Evolutionary conservation across 768 basidiomycete genomes (phyloP), one percentile per base, ranked within the genome.

Genomic region (Tulasnella sp.): DNA sequence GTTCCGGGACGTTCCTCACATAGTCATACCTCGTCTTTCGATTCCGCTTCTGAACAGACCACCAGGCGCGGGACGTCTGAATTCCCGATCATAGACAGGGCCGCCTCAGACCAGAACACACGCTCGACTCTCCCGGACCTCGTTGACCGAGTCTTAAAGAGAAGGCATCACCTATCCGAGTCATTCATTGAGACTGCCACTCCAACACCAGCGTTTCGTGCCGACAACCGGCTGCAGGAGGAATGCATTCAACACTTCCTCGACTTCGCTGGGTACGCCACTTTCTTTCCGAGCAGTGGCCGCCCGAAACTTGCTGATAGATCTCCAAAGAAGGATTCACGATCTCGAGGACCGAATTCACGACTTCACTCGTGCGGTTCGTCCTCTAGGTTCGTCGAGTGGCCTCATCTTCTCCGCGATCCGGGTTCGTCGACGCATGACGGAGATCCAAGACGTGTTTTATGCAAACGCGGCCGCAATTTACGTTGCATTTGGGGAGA

Each of bases 301-400:
- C 36, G 42, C 38, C 36, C 34, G 46, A 24, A 36, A n/a, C 31
- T 31, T 77, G 36, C 36, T 56, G 52, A 58, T 27, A 77, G 79
- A 77, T 46, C 34, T 27, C 27, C 52, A 6, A 71, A 92, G 91
- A 83, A 87, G 88, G 44, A 87, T 92, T 76, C 89, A 89, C 77
- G 89, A 88, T 79, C 86, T 93, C 16, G 92, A 93, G 84, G 89
- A 89, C 84, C 91, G 93, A 91, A 88, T 94, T 21, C 89, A 92
- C 71, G 92, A 92, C 84, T 93, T 93, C 84, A 90, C 91, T 46
- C 92, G 93, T 82, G 92, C 93, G 18, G 89, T 92, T 27, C 90
- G 92, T 46, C 93, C n/a, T n/a, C n/a, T n/a, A n/a, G 93, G 93
- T 34, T 92, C 91, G 78, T 93, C 92, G 10, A 91, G 93, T 31